A percentile compares a stretch with the other conserved stretches of the same genome.
Evolutionary conservation across 2,329 filamentous ascomycete genomes (phyloP).

Genomic region (Talaromyces amestolkiae): DNA sequence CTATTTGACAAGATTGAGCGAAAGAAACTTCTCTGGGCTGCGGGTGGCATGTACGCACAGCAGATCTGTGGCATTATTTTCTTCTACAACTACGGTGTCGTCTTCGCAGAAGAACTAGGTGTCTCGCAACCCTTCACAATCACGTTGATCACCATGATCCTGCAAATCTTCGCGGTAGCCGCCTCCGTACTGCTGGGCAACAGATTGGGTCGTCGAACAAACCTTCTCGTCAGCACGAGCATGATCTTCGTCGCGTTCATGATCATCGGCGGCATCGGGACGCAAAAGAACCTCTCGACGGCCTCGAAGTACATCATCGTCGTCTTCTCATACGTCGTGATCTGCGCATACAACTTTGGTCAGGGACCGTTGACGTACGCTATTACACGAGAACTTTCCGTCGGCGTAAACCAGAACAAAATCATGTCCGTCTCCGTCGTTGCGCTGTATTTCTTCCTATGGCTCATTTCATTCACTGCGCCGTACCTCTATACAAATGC

Average conservation of each 20-base stretch:
- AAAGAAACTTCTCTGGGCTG: conserved; percentile 8
- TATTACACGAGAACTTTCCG: conserved; percentile 6
- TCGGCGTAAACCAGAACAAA: conserved; percentile 13
- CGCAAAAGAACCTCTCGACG: neutral
- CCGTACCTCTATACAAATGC: conserved; percentile 12
- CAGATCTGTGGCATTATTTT: conserved; percentile 12
- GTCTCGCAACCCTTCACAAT: conserved; percentile 10
- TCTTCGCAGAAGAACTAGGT: conserved; percentile 6
- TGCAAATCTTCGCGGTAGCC: conserved; percentile 10
- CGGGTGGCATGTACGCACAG: conserved; percentile 9
- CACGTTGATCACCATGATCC: conserved; percentile 4
- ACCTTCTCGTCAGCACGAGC: conserved; percentile 8
- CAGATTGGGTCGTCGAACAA: neutral
- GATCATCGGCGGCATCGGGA: conserved; percentile 10
- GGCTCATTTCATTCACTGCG: conserved; percentile 7
- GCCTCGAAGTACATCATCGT: conserved; percentile 4
- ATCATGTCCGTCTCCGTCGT: conserved; percentile 11
- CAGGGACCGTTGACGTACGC: conserved; percentile 11
- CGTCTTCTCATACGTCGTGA: conserved; percentile 14
- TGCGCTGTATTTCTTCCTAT: conserved; percentile 8
- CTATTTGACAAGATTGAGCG: conserved; percentile 5
- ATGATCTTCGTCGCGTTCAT: conserved; percentile 12
- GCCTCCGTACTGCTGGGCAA: conserved; percentile 5
- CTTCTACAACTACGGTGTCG: conserved; percentile 13
- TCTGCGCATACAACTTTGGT: conserved; percentile 10